phyloP scores from a whole-genome alignment of 164 flowering plant genomes.

The Liquidambar formosana region DNA sequence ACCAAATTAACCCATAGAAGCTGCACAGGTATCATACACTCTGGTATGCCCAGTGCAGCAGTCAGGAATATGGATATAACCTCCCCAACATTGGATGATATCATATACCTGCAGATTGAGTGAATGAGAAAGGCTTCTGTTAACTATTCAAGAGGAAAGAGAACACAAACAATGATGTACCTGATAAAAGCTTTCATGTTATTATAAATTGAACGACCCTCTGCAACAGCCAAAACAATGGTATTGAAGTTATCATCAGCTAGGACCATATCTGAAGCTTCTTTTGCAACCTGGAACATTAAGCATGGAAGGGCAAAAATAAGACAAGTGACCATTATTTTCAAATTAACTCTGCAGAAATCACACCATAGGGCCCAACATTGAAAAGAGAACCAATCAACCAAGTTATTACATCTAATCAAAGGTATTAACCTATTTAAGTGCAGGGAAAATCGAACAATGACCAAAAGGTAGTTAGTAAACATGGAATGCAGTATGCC shows the following conservation, averaged over 20 bases:
- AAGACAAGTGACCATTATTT: not conserved
- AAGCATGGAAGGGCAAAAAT: not conserved
- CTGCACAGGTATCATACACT: conserved; percentile 91
- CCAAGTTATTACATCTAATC: no score
- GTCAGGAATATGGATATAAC: conserved; percentile 90
- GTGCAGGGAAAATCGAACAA: no score
- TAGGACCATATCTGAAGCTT: conserved; percentile 94
- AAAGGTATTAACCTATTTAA: no score
- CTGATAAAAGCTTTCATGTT: conserved; percentile 97
- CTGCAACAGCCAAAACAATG: conserved; percentile 86
- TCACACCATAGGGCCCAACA: no score
- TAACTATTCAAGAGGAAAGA: not conserved
- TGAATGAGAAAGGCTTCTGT: conserved; percentile 3
- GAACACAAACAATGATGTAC: conserved; percentile 22
- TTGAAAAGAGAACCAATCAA: no score
- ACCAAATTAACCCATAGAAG: conserved; percentile 96
- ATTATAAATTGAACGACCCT: conserved; percentile 86
- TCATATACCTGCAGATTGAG: conserved; percentile 75
- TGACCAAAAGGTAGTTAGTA: no score
- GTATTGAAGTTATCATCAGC: conserved; percentile 92
- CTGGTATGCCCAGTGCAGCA: conserved; percentile 88
- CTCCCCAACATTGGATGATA: conserved; percentile 95
- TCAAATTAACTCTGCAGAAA: not conserved
- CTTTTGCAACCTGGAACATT: conserved; percentile 81
- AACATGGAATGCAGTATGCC: no score